These are phyloP conservation scores for Lactifluus piperatus DNA, from an alignment of 768 basidiomycete species.

Conservation along the genomic window DNA sequence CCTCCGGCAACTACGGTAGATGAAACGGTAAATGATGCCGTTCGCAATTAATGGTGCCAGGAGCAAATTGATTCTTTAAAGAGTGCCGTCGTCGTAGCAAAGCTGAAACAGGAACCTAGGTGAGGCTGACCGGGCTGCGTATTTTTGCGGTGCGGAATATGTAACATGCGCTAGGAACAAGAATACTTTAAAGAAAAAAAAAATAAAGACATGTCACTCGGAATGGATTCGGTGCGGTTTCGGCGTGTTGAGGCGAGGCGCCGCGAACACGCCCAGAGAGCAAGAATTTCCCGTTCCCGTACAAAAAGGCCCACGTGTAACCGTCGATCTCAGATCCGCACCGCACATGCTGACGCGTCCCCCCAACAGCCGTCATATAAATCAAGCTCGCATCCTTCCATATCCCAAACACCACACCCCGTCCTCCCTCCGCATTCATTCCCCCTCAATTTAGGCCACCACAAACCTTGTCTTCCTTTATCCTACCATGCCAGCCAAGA, in stretches of 20 bases:
- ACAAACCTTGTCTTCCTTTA: constrained; percentile 7
- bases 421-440: not conserved
- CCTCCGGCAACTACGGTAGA: too few relatives aligned
- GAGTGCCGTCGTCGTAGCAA: too few relatives aligned
- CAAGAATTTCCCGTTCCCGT: not conserved
- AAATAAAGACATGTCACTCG: not conserved
- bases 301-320: not conserved
- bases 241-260: constrained; percentile 4
- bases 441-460: not conserved
- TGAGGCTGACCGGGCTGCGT: not conserved
- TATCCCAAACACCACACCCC: not conserved
- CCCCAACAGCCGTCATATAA: constrained; percentile 17
- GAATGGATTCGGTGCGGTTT: not conserved
- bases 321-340: constrained; percentile 20
- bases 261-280: constrained; percentile 1
- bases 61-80: too few relatives aligned
- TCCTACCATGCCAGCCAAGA: constrained; percentile 65
- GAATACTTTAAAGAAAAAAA: too few relatives aligned
- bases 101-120: constrained; percentile 7
- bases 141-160: not conserved
- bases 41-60: not conserved
- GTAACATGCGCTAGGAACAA: not conserved
- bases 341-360: constrained; percentile 22
- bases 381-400: not conserved
- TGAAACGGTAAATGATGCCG: not conserved